Percentiles rank a stretch among this genome's conserved stretches.
These are phyloP conservation scores for Cyclostephanos tholiformis DNA, from an alignment of 108 stramenopile genomes.

Conservation along the genomic window DNA sequence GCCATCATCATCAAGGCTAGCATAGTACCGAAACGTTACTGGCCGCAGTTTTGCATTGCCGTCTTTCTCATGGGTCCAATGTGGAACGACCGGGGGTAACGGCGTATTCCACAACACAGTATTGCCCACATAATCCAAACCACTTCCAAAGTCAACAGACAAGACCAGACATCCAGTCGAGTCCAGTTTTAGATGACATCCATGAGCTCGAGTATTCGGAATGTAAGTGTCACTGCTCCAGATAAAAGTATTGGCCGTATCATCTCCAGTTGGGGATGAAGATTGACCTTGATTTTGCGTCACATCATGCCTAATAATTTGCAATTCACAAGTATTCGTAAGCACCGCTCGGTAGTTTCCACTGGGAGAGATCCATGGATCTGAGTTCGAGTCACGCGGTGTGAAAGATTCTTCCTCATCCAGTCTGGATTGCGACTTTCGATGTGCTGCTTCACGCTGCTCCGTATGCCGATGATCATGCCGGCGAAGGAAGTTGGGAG, in stretches of 20 bases:
- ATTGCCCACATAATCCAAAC: constrained; percentile 54
- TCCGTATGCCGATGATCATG: constrained; percentile 12
- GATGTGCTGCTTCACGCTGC: constrained; percentile 29
- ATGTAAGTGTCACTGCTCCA: constrained; percentile 60
- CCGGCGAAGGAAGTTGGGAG: constrained; percentile 6
- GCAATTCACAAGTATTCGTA: constrained; percentile 64
- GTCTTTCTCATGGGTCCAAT: constrained; percentile 44
- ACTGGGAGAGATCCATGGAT: constrained; percentile 62
- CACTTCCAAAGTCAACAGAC: constrained; percentile 51
- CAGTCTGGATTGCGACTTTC: constrained; percentile 44
- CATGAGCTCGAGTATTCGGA: constrained; percentile 36
- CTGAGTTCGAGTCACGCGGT: constrained; percentile 8
- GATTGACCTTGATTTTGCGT: constrained; percentile 13
- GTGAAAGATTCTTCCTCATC: constrained; percentile 41
- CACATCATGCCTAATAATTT: constrained; percentile 33
- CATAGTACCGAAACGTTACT: constrained; percentile 54
- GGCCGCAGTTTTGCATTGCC: constrained; percentile 28
- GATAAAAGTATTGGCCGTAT: constrained; percentile 29
- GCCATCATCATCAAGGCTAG: constrained; percentile 79
- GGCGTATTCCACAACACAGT: constrained; percentile 68
- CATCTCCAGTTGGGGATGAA: constrained; percentile 3
- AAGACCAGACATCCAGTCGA: constrained; percentile 29
- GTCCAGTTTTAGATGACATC: constrained; percentile 58
- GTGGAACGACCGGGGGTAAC: constrained; percentile 43
- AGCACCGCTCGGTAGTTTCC: constrained; percentile 61